These are phyloP conservation scores for Nigrograna mackinnonii DNA, from an alignment of 2,329 filamentous ascomycete species.

Conservation along the genomic window DNA sequence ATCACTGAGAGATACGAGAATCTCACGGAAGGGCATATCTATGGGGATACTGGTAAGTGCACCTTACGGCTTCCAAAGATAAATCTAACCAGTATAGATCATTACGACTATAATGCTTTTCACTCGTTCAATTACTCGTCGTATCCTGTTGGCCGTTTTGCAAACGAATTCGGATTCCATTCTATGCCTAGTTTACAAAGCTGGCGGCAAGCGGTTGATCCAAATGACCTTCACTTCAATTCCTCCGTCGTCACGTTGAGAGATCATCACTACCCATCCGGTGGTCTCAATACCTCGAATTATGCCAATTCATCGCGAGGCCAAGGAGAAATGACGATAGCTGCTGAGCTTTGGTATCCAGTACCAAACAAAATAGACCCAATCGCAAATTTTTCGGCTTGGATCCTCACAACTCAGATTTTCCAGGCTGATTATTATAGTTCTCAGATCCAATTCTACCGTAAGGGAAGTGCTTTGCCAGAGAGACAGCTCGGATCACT, in stretches of 20 bases:
- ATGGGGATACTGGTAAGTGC: conserved; percentile 56
- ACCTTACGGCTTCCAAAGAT: neutral
- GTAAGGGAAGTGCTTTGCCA: conserved; percentile 59
- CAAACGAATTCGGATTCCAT: conserved; percentile 67
- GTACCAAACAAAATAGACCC: conserved; percentile 56
- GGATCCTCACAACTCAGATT: conserved; percentile 65
- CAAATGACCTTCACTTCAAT: conserved; percentile 60
- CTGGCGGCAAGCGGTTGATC: conserved; percentile 58
- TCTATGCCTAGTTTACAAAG: conserved; percentile 64
- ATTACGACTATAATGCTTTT: conserved; percentile 61
- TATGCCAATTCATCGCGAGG: conserved; percentile 48
- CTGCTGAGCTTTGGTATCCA: conserved; percentile 61
- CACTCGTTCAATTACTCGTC: conserved; percentile 58
- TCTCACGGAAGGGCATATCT: conserved; percentile 54
- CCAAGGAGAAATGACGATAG: conserved; percentile 62
- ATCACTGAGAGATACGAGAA: conserved; percentile 63
- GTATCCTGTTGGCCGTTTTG: conserved; percentile 64
- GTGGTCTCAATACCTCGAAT: conserved; percentile 52
- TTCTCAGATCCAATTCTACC: conserved; percentile 64
- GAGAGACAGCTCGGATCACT: conserved; percentile 63
- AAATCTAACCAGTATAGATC: conserved; percentile 38
- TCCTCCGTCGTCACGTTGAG: conserved; percentile 58
- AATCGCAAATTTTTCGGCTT: conserved; percentile 62
- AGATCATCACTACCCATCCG: conserved; percentile 63
- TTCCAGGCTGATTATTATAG: conserved; percentile 68